These are phyloP conservation scores for Quercus wislizeni DNA, from an alignment of 306 rosid genomes.

Conservation along the genomic window DNA sequence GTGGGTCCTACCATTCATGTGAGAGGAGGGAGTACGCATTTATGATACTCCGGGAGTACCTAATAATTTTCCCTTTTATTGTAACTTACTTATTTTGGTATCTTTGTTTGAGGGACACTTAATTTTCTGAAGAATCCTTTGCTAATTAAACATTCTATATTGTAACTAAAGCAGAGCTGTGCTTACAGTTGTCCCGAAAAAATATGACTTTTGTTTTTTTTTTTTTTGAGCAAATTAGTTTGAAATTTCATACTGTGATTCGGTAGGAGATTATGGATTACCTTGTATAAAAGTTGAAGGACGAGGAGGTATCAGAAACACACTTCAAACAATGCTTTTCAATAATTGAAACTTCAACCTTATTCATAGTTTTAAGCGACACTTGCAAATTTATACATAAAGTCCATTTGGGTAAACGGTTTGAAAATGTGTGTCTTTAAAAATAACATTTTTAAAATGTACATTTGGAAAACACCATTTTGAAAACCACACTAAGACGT, in stretches of 20 bases:
- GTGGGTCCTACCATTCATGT: too few species aligned
- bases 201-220: not conserved
- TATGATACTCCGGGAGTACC: too few species aligned
- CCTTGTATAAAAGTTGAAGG: not conserved
- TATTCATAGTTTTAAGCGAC: not conserved
- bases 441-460: too few species aligned
- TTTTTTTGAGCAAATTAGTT: not conserved
- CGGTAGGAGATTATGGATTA: not conserved
- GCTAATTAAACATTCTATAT: not conserved
- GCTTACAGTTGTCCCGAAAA: not conserved
- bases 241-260: not conserved
- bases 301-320: not conserved
- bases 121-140: not conserved
- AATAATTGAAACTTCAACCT: not conserved
- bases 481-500: too few species aligned
- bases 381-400: not conserved
- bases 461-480: too few species aligned
- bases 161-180: not conserved
- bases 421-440: too few species aligned
- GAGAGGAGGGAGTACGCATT: too few species aligned
- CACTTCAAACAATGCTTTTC: not conserved
- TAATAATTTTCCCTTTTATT: too few species aligned
- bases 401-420: too few species aligned
- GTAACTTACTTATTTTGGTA: not conserved
- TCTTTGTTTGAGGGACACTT: not conserved